Evolutionary conservation across 768 basidiomycete genomes (phyloP), one percentile per base, ranked within the genome.

Genomic region (Cystobasidium tubakii): DNA sequence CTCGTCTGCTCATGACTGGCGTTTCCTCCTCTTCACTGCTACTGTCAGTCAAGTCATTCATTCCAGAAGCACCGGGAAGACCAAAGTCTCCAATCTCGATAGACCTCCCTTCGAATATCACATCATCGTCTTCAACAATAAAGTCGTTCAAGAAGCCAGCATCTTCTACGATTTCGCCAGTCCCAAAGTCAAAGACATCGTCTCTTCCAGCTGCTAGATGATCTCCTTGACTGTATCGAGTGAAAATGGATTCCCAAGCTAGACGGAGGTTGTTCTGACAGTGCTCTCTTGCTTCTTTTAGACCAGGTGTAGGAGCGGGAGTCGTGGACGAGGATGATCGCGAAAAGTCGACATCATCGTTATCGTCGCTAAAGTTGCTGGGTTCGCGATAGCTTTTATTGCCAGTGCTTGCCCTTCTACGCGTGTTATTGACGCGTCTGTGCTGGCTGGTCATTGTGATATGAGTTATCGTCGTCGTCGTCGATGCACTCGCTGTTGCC

Each of bases 81-180:
- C 69, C 69, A 34, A 71, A 71, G 29, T 46, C 33, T 6, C 69
- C 69, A 60, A 71, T 71, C 54, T 71, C 69, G 6, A 62, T 71
- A 71, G 27, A 31, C 42, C 50, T 71, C 29, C 34, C 27, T 39
- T 46, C 53, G 29, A 60, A 60, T 13, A 60, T 21, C 57, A 29
- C 57, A 60, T 60, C 57, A 60, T 34, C 57, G 21, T 60, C 57
- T 29, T 34, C 29, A 21, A 60, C 57, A 33, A 46, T 36, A 23
- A 46, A 39, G 34, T 65, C 55, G 21, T 60, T 29, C 12, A 71
- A 34, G 36, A 71, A 71, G 27, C 69, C 69, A 43, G 54, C 69
- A 31, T 60, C 55, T 36, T 71, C 54, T 10, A 71, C 33, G 34
- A 71, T 31, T 29, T 71, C 55, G n/a, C 53, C 54, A 3, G 69